Evolutionary conservation across 352 stramenopile species (phyloP), one percentile per base, ranked within the genome.

Genomic region (Phytophthora palmivora): DNA sequence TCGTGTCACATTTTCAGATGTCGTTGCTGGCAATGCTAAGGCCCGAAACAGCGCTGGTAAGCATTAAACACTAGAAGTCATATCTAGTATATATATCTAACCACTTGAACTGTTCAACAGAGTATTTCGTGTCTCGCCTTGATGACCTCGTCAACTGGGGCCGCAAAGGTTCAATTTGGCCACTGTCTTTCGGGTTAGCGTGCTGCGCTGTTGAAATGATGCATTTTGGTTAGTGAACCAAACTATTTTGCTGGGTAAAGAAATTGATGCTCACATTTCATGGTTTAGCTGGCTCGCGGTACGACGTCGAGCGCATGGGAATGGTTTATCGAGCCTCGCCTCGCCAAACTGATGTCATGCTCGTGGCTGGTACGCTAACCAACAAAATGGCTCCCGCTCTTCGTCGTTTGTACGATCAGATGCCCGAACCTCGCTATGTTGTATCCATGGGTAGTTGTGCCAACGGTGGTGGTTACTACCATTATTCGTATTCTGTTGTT

Each of bases 161-260:
- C 14, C 94, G 97, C 47, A 86, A 88, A 51, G 92, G 95, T 56
- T 99, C 97, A 30, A 68, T 99, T 21, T 99, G 97, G 97, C 98
- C 98, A 46, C 98, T 99, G 84, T 99, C 97, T 6, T 99, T 99
- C 78, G 98, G 98, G 51, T 79, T 99, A 11, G 97, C 98, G 7
- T 99, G 98, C 78, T 99, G 98, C 71, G 97, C 97, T 46, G 97
- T 99, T 16, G 98, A 99, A 84, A 99, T 99, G 97, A 99, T 99
- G 90, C 90, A 97, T 58, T 67, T 72, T 15, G 94, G 92, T 67
- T 88, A 79, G 22, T 92, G 24, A 28, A 28, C 6, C 24, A 6
- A 28, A 28, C 24, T 28, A 28, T 28, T 3, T 28, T 28, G 6
- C 6, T 28, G 6, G 6, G 24, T n/a, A 28, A 28, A 28, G 3